A percentile compares a stretch with the other conserved stretches of the same genome.
Evolutionary conservation across 257 asterid genomes (phyloP).

Genomic region (Ocimum tenuiflorum): DNA sequence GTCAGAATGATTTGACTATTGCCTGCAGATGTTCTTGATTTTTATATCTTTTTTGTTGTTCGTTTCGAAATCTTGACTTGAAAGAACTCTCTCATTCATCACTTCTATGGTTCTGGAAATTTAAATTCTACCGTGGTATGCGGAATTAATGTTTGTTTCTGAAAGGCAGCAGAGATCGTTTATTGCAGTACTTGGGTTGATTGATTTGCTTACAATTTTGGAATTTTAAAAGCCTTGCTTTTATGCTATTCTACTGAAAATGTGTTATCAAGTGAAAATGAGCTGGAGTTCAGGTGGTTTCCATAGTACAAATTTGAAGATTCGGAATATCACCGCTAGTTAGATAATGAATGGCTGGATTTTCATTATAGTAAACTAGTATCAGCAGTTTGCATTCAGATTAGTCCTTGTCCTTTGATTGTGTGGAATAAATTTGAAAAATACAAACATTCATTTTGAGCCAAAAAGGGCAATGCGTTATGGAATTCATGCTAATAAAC

Average conservation of each 20-base stretch:
- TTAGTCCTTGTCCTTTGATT: not conserved
- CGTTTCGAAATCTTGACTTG: not conserved
- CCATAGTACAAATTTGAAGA: not conserved
- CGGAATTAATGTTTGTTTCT: not conserved
- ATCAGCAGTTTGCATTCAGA: too few species aligned
- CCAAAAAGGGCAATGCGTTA: not conserved
- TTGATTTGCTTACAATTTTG: constrained; percentile 20
- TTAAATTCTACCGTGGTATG: not conserved
- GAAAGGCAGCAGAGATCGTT: constrained; percentile 9
- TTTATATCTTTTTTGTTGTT: not conserved
- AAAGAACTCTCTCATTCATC: too few species aligned
- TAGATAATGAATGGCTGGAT: not conserved
- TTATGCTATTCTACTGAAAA: not conserved
- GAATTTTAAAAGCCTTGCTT: constrained; percentile 5
- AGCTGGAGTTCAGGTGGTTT: not conserved
- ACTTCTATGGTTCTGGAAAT: not conserved
- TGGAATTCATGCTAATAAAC: not conserved
- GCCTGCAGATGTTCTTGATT: not conserved
- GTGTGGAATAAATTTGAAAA: not conserved
- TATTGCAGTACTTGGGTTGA: constrained; percentile 17
- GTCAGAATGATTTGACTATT: not conserved
- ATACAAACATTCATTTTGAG: not conserved
- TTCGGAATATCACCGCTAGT: not conserved
- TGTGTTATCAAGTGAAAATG: not conserved
- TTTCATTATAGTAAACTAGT: constrained; percentile 1